Conservation (phyloP, 345 rosid species). For the Arabis hirsuta region DNA sequence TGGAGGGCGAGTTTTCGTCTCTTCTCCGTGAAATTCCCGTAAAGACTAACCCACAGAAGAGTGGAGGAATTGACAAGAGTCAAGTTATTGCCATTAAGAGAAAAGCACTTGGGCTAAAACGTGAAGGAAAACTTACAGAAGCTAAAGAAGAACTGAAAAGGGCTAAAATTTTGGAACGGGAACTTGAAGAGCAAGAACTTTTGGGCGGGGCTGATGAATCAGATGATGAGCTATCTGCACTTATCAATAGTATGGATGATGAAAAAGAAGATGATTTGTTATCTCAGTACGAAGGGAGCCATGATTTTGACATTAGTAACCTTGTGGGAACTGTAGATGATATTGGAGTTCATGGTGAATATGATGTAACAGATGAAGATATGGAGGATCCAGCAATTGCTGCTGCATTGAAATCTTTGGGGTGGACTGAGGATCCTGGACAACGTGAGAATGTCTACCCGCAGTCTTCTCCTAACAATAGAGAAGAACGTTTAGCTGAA, state of each 20-base stretch:
- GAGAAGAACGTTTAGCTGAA: conserved; percentile 54
- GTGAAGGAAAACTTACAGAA: conserved; percentile 91
- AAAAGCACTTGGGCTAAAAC: conserved; percentile 81
- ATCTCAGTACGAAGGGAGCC: conserved; percentile 45
- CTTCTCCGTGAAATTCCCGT: conserved; percentile 65
- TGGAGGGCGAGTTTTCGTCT: conserved; percentile 87
- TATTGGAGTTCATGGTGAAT: conserved; percentile 55
- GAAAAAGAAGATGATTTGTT: conserved; percentile 59
- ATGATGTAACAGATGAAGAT: conserved; percentile 86
- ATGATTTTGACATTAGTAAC: conserved; percentile 51
- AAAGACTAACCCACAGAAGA: conserved; percentile 44
- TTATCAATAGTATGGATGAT: conserved; percentile 62
- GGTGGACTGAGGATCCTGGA: conserved; percentile 76
- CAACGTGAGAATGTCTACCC: conserved; percentile 37
- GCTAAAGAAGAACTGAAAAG: conserved; percentile 94
- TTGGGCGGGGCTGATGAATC: conserved; percentile 79
- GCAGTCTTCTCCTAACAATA: conserved; percentile 41
- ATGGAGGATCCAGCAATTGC: conserved; percentile 82
- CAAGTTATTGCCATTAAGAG: conserved; percentile 72
- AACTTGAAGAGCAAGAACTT: conserved; percentile 86
- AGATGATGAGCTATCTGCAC: conserved; percentile 86
- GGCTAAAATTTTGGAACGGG: conserved; percentile 86
- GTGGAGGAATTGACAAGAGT: conserved; percentile 56
- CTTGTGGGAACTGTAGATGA: conserved; percentile 58
- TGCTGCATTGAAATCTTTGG: conserved; percentile 70